Base-by-base conservation (phyloP, 2,329 filamentous ascomycete species). In the Claviceps capensis region DNA sequence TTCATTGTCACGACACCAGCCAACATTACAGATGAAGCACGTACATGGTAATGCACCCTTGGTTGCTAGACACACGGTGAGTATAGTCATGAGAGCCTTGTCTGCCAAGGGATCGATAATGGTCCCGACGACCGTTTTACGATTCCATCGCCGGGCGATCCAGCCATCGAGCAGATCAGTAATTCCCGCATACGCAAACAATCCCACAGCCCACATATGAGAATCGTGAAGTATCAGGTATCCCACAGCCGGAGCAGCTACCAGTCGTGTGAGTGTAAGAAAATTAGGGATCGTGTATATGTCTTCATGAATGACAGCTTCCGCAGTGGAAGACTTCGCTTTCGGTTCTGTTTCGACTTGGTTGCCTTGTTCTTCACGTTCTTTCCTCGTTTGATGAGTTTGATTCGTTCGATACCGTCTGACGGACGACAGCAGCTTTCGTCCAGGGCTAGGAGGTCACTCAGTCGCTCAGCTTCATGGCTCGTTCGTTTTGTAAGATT, bases 211-310 rank as follows among this genome's bases (percentile, higher is more conserved):
- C 70, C 81, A 82, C 36, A 78, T 75, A 64, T 94, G 85, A 44
- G 89, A 78, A 63, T 93, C 85, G 59, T 94, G 79, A 2, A 97
- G 75, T 53, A 98, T 83, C 22, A 93, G 80, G 65, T 95, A 97
- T 52, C 91, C 93, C 47, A 96, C 81, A 34, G 86, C 74, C 0
- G 93, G 93, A 1, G 93, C 87, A 1, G 87, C 85, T 49, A 87
- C 65, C 41, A 98, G 79, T 2, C 93, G 86, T 2, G 88, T 87
- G 58, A 91, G 83, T 1, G 93, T 98, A 50, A 98, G 77, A 55
- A 95, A 75, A 65, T 98, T 98, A 42, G 93, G 93, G n/a, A 98
- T 64, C 38, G 88, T 98, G 72, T 95, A 96, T 63, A 98, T 95
- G 64, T 98, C 89, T 69, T 98, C 93, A 65, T 84, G 87, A 8